phyloP scores from a whole-genome alignment of 2,329 filamentous ascomycete species.

The Cercospora zeae-maydis region DNA sequence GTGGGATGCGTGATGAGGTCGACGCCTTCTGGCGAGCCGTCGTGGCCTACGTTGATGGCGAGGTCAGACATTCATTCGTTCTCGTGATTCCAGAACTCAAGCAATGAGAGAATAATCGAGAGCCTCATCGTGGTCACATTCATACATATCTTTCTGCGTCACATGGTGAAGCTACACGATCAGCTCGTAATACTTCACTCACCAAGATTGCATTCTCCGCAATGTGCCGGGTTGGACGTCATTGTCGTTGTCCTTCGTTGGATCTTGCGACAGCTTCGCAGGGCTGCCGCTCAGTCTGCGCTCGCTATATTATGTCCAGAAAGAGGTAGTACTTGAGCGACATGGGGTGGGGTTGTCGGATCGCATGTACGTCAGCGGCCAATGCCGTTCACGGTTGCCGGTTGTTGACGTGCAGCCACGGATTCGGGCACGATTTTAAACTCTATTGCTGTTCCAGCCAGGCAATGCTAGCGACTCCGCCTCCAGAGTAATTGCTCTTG shows the following conservation, averaged over 20 bases:
- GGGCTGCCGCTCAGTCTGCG: background rate
- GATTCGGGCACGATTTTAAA: background rate
- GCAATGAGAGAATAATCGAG: no score
- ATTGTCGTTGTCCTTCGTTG: background rate
- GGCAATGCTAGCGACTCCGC: background rate
- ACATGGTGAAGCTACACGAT: background rate
- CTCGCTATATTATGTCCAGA: background rate
- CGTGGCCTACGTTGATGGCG: slow-evolving; percentile 15
- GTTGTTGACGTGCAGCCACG: background rate
- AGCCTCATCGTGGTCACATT: background rate
- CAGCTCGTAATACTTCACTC: background rate
- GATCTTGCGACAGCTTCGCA: background rate
- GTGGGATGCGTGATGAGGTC: slow-evolving; percentile 25
- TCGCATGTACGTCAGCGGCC: slow-evolving; percentile 1
- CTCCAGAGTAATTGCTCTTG: background rate
- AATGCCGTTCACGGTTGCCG: background rate
- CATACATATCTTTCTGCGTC: background rate
- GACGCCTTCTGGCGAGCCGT: slow-evolving; percentile 27
- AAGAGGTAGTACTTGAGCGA: background rate
- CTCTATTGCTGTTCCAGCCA: background rate
- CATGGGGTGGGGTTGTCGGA: background rate
- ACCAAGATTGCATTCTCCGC: slow-evolving; percentile 16
- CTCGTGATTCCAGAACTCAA: background rate
- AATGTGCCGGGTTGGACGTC: slow-evolving; percentile 8
- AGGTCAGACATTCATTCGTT: slow-evolving; percentile 11